Base-by-base conservation (phyloP, 2,329 filamentous ascomycete species). In the Rutstroemia sp. region DNA sequence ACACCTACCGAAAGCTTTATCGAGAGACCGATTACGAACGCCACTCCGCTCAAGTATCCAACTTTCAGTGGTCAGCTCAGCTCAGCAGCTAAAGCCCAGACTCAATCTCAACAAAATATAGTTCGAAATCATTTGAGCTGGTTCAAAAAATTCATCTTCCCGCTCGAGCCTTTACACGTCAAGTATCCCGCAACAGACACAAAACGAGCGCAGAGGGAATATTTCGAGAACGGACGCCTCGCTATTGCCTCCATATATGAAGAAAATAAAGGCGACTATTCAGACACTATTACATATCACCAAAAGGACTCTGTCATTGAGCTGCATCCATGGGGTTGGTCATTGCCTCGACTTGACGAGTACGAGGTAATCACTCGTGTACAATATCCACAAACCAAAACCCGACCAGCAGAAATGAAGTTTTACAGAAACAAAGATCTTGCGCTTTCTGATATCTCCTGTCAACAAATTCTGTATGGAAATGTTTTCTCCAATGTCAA, bases 201-300 rank as follows among this genome's bases (percentile, higher is more conserved):
- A 23, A 46, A 49, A 5, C 42, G 42, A 18, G 44, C 47, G 3
- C 58, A 57, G 10, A 50, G 25, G n/a, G 50, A 59, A 45, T 38
- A 16, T 8, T 66, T 59, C 38, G 27, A 38, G 14, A 55, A 55
- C 18, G 61, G 54, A 52, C 50, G 27, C 8, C 56, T 62, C 18
- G 64, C 62, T 8, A 55, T 66, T 30, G 39, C 52, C n/a, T 56
- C 52, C 18, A 37, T 65, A 5, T 59, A 45, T 21, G 41, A 61
- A 7, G 54, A 59, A 39, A 64, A 59, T 12, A n/a, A 54, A n/a
- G 56, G 58, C 9, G 50, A 61, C 21, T 60, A 61, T 50, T 58
- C 63, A 16, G 58, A 62, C 42, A 54, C 52, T 4, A 21, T 54
- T 49, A 49, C 52, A 8, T 54, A 54, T 42, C 39, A 25, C 16